A percentile compares a stretch with the other conserved stretches of the same genome.
These are phyloP conservation scores for Talaromyces adpressus DNA, from an alignment of 495 filamentous ascomycete species.

Conservation along the genomic window DNA sequence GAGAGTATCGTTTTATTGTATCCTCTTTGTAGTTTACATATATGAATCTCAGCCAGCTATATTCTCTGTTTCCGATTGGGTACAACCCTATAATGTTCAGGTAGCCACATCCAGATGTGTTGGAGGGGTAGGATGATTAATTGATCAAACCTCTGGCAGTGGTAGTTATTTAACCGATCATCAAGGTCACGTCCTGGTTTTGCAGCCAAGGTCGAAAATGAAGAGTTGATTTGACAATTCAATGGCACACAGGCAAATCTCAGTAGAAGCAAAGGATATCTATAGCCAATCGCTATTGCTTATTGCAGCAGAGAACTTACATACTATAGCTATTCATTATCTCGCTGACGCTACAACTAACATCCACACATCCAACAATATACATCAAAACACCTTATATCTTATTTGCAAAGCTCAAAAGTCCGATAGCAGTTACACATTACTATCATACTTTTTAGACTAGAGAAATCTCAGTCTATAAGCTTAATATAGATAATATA, in stretches of 20 bases:
- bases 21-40: no score
- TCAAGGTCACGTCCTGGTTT: no score
- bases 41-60: no score
- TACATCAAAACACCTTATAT: constrained; percentile 5
- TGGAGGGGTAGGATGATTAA: no score
- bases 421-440: neutral
- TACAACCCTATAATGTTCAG: no score
- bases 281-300: constrained; percentile 1
- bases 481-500: constrained; percentile 1
- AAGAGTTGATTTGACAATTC: neutral
- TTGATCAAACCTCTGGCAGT: no score
- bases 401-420: constrained; percentile 1
- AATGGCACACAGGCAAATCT: neutral
- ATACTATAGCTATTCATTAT: neutral
- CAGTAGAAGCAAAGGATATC: constrained; percentile 2
- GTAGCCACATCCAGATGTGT: no score
- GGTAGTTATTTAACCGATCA: no score
- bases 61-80: no score
- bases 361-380: neutral
- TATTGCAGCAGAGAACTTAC: constrained; percentile 1
- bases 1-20: no score
- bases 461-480: neutral
- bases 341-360: neutral
- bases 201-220: neutral
- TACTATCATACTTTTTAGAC: neutral